These are phyloP conservation scores for Biscogniauxia marginata DNA, from an alignment of 2,329 filamentous ascomycete genomes.

Conservation along the genomic window DNA sequence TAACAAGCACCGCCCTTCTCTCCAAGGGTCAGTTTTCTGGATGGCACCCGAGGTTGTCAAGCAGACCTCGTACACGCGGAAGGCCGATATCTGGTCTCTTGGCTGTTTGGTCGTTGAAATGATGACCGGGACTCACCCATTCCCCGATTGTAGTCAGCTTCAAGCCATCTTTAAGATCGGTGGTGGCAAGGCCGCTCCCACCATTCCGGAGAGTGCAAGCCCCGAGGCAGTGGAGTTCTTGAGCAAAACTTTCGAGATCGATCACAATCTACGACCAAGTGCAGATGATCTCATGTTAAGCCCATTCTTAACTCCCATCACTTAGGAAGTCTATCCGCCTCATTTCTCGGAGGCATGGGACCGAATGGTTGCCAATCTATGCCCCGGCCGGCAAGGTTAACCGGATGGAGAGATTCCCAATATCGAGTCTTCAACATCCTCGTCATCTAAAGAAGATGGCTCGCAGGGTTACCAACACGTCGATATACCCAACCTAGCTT, in stretches of 20 bases:
- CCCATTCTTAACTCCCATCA: conserved; percentile 75
- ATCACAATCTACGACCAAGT: conserved; percentile 87
- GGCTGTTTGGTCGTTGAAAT: conserved; percentile 98
- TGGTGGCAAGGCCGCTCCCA: conserved; percentile 80
- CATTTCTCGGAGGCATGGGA: conserved; percentile 21
- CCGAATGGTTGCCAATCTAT: conserved; percentile 6
- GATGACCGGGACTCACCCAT: conserved; percentile 96
- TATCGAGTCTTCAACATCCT: not conserved
- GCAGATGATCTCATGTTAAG: conserved; percentile 87
- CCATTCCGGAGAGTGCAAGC: conserved; percentile 82
- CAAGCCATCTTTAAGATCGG: conserved; percentile 99
- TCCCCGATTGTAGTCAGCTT: conserved; percentile 94
- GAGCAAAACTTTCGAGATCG: conserved; percentile 88
- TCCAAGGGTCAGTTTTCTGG: conserved; percentile 98
- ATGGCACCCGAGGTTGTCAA: conserved; percentile 99
- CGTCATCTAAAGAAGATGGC: not conserved
- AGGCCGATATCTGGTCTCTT: conserved; percentile 97
- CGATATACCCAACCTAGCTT: not conserved
- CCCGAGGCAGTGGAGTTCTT: conserved; percentile 83
- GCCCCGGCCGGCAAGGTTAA: not conserved
- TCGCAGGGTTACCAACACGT: not conserved
- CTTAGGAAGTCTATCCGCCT: conserved; percentile 38
- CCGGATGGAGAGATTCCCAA: not conserved
- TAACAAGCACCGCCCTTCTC: conserved; percentile 69
- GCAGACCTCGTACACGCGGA: conserved; percentile 95